These are phyloP conservation scores for Aspergillus sp. DNA, from an alignment of 2,329 filamentous ascomycete genomes.

Conservation along the genomic window DNA sequence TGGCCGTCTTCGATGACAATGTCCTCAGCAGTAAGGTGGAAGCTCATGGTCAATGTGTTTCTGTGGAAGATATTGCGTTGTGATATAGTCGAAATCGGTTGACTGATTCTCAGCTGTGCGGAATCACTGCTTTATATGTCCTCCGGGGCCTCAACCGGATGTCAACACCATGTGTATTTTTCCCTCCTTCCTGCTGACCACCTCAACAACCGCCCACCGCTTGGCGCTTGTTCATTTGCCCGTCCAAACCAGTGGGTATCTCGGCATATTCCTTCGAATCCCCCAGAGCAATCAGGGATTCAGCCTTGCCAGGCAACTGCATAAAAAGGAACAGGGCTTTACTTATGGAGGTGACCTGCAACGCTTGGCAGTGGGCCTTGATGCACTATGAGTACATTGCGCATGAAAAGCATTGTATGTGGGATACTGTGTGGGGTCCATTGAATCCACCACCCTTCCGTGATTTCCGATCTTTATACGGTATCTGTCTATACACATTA, in stretches of 20 bases:
- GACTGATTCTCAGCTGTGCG: not conserved
- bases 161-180: not conserved
- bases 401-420: no score
- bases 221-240: not conserved
- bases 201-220: not conserved
- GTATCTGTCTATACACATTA: no score
- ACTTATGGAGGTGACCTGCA: not conserved
- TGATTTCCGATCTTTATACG: no score
- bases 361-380: not conserved
- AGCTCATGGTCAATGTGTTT: constrained; percentile 12
- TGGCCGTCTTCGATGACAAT: constrained; percentile 10
- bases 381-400: no score
- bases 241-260: not conserved
- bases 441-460: no score
- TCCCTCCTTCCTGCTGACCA: not conserved
- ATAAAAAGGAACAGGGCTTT: not conserved
- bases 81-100: no score
- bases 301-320: not conserved
- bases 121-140: no score
- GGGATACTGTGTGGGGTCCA: no score
- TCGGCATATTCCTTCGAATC: not conserved
- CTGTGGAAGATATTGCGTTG: not conserved
- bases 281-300: not conserved
- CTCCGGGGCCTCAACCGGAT: no score
- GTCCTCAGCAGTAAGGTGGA: constrained; percentile 11